Conservation (phyloP, 1,284 basidiomycete genomes). For the Ustilago trichophora region DNA sequence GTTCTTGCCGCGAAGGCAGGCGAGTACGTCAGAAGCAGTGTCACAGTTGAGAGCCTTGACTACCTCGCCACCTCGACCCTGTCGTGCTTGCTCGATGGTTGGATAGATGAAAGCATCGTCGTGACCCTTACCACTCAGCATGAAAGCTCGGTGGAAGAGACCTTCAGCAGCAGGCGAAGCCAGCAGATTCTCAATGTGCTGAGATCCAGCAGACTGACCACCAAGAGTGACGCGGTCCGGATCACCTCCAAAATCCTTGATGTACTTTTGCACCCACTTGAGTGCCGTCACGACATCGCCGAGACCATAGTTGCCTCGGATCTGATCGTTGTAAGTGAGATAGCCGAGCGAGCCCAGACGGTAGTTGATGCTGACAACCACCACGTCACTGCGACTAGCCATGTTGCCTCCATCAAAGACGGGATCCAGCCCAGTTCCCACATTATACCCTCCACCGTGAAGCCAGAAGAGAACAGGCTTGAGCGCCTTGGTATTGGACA, state of each 20-base stretch:
- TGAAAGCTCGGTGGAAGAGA: slow-evolving; percentile 39
- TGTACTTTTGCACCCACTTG: slow-evolving; percentile 72
- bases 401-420: slow-evolving; percentile 69
- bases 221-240: slow-evolving; percentile 77
- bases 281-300: slow-evolving; percentile 59
- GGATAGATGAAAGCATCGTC: slow-evolving; percentile 26
- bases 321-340: slow-evolving; percentile 43
- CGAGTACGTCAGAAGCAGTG: slow-evolving; percentile 27
- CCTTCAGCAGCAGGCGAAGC: slow-evolving; percentile 30
- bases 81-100: slow-evolving; percentile 16
- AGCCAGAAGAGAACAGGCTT: slow-evolving; percentile 73
- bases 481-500: slow-evolving; percentile 34
- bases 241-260: slow-evolving; percentile 75
- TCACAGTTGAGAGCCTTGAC: slow-evolving; percentile 36
- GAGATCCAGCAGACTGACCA: slow-evolving; percentile 85
- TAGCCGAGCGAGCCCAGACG: slow-evolving; percentile 63
- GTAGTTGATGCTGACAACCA: slow-evolving; percentile 73
- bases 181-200: slow-evolving; percentile 38
- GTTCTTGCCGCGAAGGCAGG: slow-evolving; percentile 39
- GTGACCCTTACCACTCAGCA: slow-evolving; percentile 29
- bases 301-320: slow-evolving; percentile 56
- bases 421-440: slow-evolving; percentile 68
- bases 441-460: slow-evolving; percentile 67
- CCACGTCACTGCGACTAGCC: slow-evolving; percentile 69
- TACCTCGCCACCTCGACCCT: slow-evolving; percentile 5